A percentile compares a stretch with the other conserved stretches of the same genome.
Conservation (phyloP, 139 green algal genomes). For the Coelastrella sp. region DNA sequence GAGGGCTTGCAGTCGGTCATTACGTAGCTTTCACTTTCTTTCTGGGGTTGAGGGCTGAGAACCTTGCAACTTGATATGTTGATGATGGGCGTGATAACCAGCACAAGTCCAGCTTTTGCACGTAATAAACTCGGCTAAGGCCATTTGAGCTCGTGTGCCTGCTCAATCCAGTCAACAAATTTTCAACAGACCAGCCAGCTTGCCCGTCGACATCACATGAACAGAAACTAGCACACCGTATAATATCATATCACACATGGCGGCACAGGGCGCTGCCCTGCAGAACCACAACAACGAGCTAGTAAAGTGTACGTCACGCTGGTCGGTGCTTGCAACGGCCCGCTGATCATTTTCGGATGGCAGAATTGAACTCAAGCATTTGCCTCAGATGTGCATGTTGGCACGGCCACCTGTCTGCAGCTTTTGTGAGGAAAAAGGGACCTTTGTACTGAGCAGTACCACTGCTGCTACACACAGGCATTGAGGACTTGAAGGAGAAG, state of each 20-base stretch:
- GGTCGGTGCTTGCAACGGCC: background rate
- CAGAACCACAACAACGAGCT: constrained; percentile 75
- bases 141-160: background rate
- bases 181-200: background rate
- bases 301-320: background rate
- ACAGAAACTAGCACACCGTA: no score
- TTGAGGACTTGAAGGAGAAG: constrained; percentile 83
- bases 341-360: background rate
- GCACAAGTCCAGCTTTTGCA: no score
- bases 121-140: no score
- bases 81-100: no score
- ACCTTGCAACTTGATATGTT: no score
- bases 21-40: no score
- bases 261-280: constrained; percentile 61
- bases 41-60: no score
- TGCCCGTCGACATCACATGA: no score
- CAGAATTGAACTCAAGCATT: background rate
- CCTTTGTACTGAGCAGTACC: background rate
- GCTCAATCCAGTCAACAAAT: background rate
- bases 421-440: background rate
- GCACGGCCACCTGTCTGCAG: background rate
- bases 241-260: constrained; percentile 44
- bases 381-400: background rate
- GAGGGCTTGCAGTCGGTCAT: no score
- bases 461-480: constrained; percentile 56